Percentiles rank a stretch among this genome's conserved stretches.
Conservation (phyloP, 2,329 filamentous ascomycete species). For the Chrysoporthe deuterocubensis region DNA sequence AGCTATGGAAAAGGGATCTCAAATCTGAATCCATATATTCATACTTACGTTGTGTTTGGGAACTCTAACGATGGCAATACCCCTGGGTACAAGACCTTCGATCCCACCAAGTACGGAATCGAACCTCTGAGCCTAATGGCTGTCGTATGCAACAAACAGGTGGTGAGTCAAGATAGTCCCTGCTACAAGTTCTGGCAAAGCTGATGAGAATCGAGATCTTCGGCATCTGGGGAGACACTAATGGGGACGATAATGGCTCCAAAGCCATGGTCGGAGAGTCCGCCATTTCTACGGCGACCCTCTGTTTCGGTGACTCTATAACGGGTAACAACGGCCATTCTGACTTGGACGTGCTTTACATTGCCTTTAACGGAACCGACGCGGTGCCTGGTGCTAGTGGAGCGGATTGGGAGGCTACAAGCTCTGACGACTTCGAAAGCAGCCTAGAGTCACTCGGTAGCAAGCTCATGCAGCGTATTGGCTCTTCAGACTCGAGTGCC, state of each 20-base stretch:
- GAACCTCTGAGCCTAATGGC: neutral
- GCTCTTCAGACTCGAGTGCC: neutral
- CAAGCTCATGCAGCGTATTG: neutral
- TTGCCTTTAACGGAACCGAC: constrained; percentile 1
- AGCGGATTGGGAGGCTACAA: neutral
- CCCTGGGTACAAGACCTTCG: neutral
- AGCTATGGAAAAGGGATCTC: neutral
- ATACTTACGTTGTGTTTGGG: neutral
- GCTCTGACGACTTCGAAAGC: neutral
- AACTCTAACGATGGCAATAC: neutral
- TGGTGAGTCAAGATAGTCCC: neutral
- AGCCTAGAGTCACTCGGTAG: neutral
- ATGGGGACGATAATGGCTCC: neutral
- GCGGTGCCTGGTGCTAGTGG: neutral
- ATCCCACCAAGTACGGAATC: neutral
- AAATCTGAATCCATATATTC: neutral
- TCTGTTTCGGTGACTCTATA: neutral
- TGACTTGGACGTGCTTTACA: constrained; percentile 1
- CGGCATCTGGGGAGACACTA: constrained; percentile 1
- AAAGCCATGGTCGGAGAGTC: constrained; percentile 1
- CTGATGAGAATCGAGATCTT: neutral
- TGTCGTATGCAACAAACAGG: neutral
- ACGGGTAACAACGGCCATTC: neutral
- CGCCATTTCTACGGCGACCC: neutral
- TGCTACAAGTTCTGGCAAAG: neutral